Evolutionary conservation across 139 green algal genomes (phyloP), one percentile per base, ranked within the genome.

Genomic region (Chlorokybus atmophyticus): DNA sequence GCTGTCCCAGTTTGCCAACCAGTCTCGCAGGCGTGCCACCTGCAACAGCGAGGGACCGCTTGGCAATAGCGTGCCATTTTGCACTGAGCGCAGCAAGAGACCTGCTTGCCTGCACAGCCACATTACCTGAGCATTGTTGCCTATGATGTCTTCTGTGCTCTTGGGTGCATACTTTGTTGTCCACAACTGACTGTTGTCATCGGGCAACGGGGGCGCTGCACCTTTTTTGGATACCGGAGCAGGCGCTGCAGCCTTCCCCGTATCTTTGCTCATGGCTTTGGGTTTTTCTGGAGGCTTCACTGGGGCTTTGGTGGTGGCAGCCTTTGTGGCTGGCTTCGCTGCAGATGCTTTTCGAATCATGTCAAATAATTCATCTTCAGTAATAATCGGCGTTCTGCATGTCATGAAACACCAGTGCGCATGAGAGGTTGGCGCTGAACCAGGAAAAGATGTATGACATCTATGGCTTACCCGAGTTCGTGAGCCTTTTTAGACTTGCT

Each of bases 81-180:
- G n/a, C n/a, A n/a, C 38, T 14, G 38, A 44, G 38, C 14, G n/a
- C n/a, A n/a, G n/a, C n/a, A n/a, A n/a, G n/a, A n/a, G n/a, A n/a
- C n/a, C n/a, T n/a, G n/a, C n/a, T n/a, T n/a, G n/a, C n/a, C n/a
- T n/a, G n/a, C n/a, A n/a, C n/a, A n/a, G n/a, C n/a, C n/a, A n/a
- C 35, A 49, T 60, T 3, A 90, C 59, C n/a, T 79, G 26, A 10
- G 26, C 65, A n/a, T 53, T 28, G 64, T 97, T 97, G 35, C 85
- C 91, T 8, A 95, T 79, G 8, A 98, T 75, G 55, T 98, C 86
- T 1, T n/a, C 25, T 0, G 67, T 68, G 17, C 35, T 68, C 25
- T 67, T 61, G 1, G 90, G 91, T 65, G 83, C 83, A 75, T 87
- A 88, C 71, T 93, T 95, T 66, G 93, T 82, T 24, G 93, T 85